Base-by-base conservation (phyloP, 352 stramenopile species). In the Aphanomyces euteiches region DNA sequence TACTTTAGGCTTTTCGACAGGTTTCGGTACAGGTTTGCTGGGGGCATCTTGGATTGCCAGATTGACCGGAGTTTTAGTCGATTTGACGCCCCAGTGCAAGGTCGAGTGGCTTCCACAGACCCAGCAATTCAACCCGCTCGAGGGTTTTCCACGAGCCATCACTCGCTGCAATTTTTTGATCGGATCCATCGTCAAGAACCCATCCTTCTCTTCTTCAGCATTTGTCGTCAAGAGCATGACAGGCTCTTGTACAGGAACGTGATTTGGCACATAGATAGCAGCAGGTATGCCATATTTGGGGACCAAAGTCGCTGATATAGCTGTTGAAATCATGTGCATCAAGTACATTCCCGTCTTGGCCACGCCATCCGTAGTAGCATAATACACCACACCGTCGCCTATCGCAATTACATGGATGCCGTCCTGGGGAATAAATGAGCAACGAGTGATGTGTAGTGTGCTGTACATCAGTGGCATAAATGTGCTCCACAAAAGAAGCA, bases 221-320 rank as follows among this genome's bases (percentile, higher is more conserved):
- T 93, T 93, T 17, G 80, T 87, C 15, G 90, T 77, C 19, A 90
- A 78, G 12, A 80, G 79, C 80, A 93, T 85, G 75, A 93, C 87
- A 2, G 83, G 66, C 37, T 90, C 60, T 3, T 75, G 66, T 40
- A 74, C 63, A 3, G 61, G 17, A 41, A 56, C 10, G n/a, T 54
- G 12, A 10, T 54, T 70, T 4, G 64, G 64, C 13, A 70, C 64
- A 19, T 70, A 70, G n/a, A 70, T 70, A 40, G 64, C 54, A 12
- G 47, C 45, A 17, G 64, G 64, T 15, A 70, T 61, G 45, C 64
- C 64, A 47, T 70, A 63, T 19, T 61, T 60, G 5, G 45, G 48
- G 3, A 70, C 64, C 17, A 64, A 37, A 5, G 19, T 12, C 54
- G 64, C 19, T 13, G 64, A 15, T 48, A 70, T 70, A 39, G 64